A percentile compares a stretch with the other conserved stretches of the same genome.
Evolutionary conservation across 257 asterid species (phyloP).

Genomic region (Perilla frutescens): DNA sequence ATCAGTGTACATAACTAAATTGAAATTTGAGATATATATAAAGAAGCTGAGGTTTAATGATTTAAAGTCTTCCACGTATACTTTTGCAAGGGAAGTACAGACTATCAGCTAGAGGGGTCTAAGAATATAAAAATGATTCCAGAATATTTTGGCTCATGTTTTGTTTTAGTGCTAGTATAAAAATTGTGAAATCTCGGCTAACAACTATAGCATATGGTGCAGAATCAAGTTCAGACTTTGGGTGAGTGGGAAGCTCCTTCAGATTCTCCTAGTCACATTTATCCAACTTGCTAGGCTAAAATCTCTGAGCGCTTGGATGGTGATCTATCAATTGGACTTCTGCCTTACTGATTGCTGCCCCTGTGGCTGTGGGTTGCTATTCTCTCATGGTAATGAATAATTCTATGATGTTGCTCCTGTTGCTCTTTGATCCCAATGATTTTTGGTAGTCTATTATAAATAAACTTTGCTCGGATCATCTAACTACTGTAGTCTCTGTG

Average conservation of each 20-base stretch:
- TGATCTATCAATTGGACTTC: conserved; percentile 47
- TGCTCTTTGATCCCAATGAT: not conserved
- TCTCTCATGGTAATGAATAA: conserved; percentile 22
- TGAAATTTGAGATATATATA: not conserved
- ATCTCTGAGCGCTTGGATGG: conserved; percentile 52
- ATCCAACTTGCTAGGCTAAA: conserved; percentile 30
- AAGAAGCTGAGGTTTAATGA: not conserved
- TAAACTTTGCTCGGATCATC: not conserved
- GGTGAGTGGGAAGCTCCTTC: conserved; percentile 44
- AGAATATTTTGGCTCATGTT: not conserved
- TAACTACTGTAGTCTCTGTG: not conserved
- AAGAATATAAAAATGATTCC: not conserved
- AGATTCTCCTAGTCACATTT: conserved; percentile 48
- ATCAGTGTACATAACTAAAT: not conserved
- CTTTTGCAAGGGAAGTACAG: no score
- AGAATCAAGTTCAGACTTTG: conserved; percentile 58
- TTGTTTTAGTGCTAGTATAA: not conserved
- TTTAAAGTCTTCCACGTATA: not conserved
- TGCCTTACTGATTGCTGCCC: conserved; percentile 10
- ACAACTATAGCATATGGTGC: conserved; percentile 60
- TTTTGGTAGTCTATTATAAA: not conserved
- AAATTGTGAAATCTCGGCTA: not conserved
- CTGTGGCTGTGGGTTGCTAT: conserved; percentile 7
- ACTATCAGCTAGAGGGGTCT: no score
- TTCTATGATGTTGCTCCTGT: not conserved